phyloP scores from a whole-genome alignment of 371 early-diverging fungal species.

The Actinomortierella wolfii region DNA sequence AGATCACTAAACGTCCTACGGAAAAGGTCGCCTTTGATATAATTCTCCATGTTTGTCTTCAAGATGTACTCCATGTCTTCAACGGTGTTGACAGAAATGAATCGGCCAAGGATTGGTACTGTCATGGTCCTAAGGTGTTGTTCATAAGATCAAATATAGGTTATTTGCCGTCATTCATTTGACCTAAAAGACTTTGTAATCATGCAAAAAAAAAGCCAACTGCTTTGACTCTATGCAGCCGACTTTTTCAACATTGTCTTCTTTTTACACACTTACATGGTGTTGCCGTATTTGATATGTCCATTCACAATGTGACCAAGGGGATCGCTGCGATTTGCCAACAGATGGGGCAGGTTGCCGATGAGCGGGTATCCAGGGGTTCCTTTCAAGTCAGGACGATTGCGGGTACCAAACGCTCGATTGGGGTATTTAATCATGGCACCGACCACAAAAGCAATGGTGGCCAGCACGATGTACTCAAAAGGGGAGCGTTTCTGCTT shows the following conservation, averaged over 20 bases:
- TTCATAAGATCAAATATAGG: neutral
- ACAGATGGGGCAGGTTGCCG: constrained; percentile 30
- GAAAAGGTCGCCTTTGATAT: constrained; percentile 56
- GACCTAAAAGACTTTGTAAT: neutral
- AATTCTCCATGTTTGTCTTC: constrained; percentile 49
- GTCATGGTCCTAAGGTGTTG: constrained; percentile 6
- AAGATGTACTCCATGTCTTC: constrained; percentile 4
- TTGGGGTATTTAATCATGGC: constrained; percentile 5
- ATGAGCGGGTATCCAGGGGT: constrained; percentile 20
- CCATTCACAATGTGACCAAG: neutral
- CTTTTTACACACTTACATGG: no score
- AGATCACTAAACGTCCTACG: constrained; percentile 1
- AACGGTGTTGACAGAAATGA: neutral
- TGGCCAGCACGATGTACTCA: constrained; percentile 3
- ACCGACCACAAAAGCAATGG: neutral
- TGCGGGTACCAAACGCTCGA: constrained; percentile 1
- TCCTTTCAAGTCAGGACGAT: constrained; percentile 15
- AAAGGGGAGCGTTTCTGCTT: constrained; percentile 4
- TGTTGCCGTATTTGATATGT: no score
- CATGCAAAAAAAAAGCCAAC: constrained; percentile 10
- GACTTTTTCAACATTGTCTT: no score
- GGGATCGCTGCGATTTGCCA: constrained; percentile 5
- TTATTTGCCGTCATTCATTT: neutral
- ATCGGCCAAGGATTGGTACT: neutral
- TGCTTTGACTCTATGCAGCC: no score